Evolutionary conservation across 1,139 yeast genomes (phyloP).

Genomic region (Diutina sp.): DNA sequence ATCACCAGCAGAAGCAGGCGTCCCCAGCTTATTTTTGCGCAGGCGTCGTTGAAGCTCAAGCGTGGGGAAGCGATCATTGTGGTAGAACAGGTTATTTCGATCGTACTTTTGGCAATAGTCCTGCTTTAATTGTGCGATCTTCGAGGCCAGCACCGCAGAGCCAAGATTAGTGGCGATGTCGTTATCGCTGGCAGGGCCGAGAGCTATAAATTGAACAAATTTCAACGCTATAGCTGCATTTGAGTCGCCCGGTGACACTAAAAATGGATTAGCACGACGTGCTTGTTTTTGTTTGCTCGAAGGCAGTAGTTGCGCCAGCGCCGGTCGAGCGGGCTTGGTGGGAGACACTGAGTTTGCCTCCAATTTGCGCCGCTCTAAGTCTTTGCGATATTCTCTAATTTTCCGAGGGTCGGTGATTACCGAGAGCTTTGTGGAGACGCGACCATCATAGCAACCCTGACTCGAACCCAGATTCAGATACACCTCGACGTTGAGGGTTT

Average conservation of each 20-base stretch:
- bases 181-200: conserved; percentile 22
- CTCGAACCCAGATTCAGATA: background rate
- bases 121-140: conserved; percentile 5
- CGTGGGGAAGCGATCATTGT: conserved; percentile 21
- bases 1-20: background rate
- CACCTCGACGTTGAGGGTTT: conserved; percentile 1
- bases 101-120: conserved; percentile 19
- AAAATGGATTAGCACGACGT: background rate
- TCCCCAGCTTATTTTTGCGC: background rate
- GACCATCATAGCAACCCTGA: background rate
- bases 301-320: background rate
- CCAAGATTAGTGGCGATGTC: conserved; percentile 4
- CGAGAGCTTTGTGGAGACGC: background rate
- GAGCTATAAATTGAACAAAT: conserved; percentile 21
- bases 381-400: background rate
- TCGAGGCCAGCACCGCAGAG: conserved; percentile 3
- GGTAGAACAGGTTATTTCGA: conserved; percentile 20
- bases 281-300: background rate
- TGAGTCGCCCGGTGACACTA: conserved; percentile 12
- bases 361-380: background rate
- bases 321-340: background rate
- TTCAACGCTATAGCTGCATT: conserved; percentile 11
- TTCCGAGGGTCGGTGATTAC: conserved; percentile 1
- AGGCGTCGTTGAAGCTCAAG: conserved; percentile 4
- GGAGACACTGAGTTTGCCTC: background rate